Evolutionary conservation across 306 rosid genomes (phyloP), one percentile per base, ranked within the genome.

Genomic region (Carpinus fangiana): DNA sequence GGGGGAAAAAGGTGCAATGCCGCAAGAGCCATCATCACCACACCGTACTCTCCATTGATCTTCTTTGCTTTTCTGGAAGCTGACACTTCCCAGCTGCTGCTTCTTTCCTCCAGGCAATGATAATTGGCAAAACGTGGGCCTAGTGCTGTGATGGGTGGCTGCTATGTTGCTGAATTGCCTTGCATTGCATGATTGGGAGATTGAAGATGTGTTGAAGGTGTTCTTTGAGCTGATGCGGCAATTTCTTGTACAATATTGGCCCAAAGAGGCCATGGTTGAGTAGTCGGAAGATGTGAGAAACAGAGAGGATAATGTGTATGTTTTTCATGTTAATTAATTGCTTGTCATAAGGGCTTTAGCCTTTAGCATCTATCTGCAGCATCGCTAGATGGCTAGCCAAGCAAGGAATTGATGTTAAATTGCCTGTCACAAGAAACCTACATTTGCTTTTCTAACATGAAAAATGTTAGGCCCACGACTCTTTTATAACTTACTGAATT

Each of bases 1-100:
- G 7, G 68, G 5, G 7, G 76, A 70, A 16, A 68, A 57, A 21
- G 87, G 81, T 5, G 75, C 54, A 13, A 83, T 55, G n/a, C 80
- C 85, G 12, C 86, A 73, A 21, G 88, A 84, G 55, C 85, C 89
- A 20, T 83, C 84, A 5, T 81, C 79, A 65, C 60, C 81, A 28
- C 69, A 57, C 28, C 76, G 8, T 16, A 83, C 53, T 78, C 84
- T 79, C 88, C 94, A 86, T 34, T 76, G 81, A 57, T 71, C 84
- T 10, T 16, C 51, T 57, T 53, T 26, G n/a, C 60, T 31, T 0
- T 68, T 23, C 55, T 54, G 74, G 28, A 57, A 11, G 11, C 45
- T 41, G 45, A 47, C 9, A 8, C 41, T 65, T 36, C 20, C 50
- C 17, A 43, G 5, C 12, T 16, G 5, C 12, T 16, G n/a, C 20